These are phyloP conservation scores for Mucor circinelloides DNA, from an alignment of 371 early-diverging fungal genomes.

Conservation along the genomic window DNA sequence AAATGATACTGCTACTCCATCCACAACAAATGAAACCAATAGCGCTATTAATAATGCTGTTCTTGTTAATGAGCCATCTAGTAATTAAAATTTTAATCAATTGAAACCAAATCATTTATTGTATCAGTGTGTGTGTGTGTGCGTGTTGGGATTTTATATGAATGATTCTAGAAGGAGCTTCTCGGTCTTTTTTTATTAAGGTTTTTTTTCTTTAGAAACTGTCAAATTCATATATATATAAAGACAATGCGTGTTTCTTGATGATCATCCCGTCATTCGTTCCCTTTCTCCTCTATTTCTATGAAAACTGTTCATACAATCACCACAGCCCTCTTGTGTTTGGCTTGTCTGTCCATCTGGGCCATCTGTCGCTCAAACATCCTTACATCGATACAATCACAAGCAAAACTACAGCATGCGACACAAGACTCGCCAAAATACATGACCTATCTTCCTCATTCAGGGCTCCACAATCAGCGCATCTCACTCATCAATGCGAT, in stretches of 20 bases:
- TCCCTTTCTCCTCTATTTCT: background rate
- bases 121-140: background rate
- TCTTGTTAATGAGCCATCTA: background rate
- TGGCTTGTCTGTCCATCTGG: background rate
- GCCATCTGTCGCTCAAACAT: background rate
- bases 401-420: background rate
- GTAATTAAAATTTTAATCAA: background rate
- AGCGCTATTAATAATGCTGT: background rate
- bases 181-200: background rate
- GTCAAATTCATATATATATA: background rate
- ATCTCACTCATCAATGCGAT: slow-evolving; percentile 58
- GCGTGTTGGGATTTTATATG: background rate
- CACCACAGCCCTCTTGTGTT: background rate
- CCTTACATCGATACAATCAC: background rate
- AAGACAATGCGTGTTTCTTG: too few species aligned
- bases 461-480: slow-evolving; percentile 64
- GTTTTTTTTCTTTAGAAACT: background rate
- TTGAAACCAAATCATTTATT: background rate
- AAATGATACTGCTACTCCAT: background rate
- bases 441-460: slow-evolving; percentile 61
- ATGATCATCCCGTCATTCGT: too few species aligned
- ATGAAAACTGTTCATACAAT: background rate
- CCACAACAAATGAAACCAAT: background rate
- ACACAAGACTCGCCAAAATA: slow-evolving; percentile 23
- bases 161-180: background rate